These are phyloP conservation scores for Plasmodium malariae DNA, from an alignment of 169 alveolate genomes.

Conservation along the genomic window DNA sequence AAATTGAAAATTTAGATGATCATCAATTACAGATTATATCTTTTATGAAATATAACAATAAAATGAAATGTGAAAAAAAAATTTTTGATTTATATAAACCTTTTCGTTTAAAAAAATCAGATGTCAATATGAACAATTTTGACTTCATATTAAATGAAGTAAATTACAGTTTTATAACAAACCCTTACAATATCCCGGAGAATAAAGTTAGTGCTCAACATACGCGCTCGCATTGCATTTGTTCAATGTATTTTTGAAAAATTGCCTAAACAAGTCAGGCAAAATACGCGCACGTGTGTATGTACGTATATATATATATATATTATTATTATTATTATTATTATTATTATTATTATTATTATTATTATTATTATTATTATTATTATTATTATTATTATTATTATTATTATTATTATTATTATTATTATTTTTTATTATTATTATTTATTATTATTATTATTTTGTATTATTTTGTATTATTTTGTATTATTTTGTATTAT, in stretches of 20 bases:
- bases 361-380: no score
- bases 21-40: slow-evolving; percentile 53
- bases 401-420: no score
- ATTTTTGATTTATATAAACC: slow-evolving; percentile 59
- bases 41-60: slow-evolving; percentile 28
- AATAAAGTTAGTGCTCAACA: not conserved
- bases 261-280: not conserved
- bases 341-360: not conserved
- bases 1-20: slow-evolving; percentile 16
- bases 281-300: not conserved
- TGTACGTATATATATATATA: slow-evolving; percentile 2
- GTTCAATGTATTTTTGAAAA: not conserved
- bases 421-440: no score
- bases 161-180: slow-evolving; percentile 31
- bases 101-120: slow-evolving; percentile 45
- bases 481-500: no score
- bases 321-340: slow-evolving; percentile 3
- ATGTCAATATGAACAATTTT: slow-evolving; percentile 10
- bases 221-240: not conserved
- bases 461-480: no score
- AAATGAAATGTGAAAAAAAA: slow-evolving; percentile 69
- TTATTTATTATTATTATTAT: no score
- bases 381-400: no score
- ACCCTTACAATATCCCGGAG: slow-evolving; percentile 62
- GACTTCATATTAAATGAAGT: slow-evolving; percentile 39